phyloP scores from a whole-genome alignment of 2,329 filamentous ascomycete species.

The Pseudogymnoascus sp. region DNA sequence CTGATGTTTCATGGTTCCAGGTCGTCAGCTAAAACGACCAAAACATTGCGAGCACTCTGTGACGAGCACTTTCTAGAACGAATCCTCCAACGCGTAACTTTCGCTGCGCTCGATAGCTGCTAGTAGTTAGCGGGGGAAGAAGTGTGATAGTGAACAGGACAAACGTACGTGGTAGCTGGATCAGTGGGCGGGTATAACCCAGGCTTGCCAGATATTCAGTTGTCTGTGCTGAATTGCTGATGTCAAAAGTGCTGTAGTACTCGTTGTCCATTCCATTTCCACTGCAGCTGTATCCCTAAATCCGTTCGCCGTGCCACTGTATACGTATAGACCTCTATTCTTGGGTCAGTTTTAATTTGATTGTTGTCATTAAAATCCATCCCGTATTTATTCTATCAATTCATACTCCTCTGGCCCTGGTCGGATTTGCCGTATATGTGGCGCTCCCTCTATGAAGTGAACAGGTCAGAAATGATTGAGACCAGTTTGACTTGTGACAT shows the following conservation, averaged over 20 bases:
- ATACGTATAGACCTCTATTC: not conserved
- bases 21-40: not conserved
- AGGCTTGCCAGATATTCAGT: not conserved
- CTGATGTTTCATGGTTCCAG: not conserved
- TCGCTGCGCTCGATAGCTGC: not conserved
- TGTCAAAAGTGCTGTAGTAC: not conserved
- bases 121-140: not conserved
- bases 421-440: not conserved
- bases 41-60: not conserved
- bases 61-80: not conserved
- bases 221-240: not conserved
- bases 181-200: not conserved
- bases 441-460: not conserved
- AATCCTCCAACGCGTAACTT: not conserved
- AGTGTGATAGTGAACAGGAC: not conserved
- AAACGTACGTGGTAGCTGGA: not conserved
- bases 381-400: not conserved
- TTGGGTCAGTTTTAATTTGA: not conserved
- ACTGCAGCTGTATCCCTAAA: not conserved
- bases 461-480: not conserved
- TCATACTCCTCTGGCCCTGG: not conserved
- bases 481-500: not conserved
- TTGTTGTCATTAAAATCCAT: not conserved
- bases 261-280: not conserved
- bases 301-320: not conserved